Evolutionary conservation across 176 grass and related monocot species (phyloP), one percentile per base, ranked within the genome.

Genomic region (Metroxylon sagu): DNA sequence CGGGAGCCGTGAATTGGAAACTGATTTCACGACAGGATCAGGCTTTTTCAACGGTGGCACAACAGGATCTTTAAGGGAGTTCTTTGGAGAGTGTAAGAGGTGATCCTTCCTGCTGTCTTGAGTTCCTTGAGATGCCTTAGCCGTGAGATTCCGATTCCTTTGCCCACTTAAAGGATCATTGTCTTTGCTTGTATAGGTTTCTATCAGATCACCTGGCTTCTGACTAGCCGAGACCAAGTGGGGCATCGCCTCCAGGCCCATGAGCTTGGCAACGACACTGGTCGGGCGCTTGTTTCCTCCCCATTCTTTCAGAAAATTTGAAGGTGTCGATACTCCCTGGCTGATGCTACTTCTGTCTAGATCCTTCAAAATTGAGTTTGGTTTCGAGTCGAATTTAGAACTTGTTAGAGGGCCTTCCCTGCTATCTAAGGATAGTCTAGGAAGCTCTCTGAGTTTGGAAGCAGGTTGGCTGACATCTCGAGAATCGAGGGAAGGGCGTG

Each of bases 181-280:
- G 4, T 25, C 23, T 48, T 57, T 57, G 18, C 43, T 16, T n/a
- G n/a, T 19, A 18, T 69, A 16, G 16, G 66, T 49, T 21, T 57
- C 53, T 1, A 15, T 5, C 5, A 28, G 18, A 4, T 59, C 19
- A 5, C 3, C 16, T 39, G 29, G 57, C n/a, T 61, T n/a, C 50
- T 8, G 68, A 66, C 67, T 65, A 0, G 51, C 59, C 54, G 66
- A 49, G 29, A 52, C 29, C 39, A 65, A 76, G 63, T 79, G 76
- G 29, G 84, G 84, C 71, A 92, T 67, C 39, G 70, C 79, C 43
- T 98, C 87, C 78, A 98, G 71, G 28, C 93, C 93, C 93, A 98
- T 98, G 69, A 98, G 87, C 66, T 98, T 98, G 14, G 76, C 93
- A 53, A 98, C 87, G 18, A 98, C 75, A 54, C 93, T 74, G 8